Evolutionary conservation across 78 protist species (phyloP).

Genomic region (Chrysochromulina parva): DNA sequence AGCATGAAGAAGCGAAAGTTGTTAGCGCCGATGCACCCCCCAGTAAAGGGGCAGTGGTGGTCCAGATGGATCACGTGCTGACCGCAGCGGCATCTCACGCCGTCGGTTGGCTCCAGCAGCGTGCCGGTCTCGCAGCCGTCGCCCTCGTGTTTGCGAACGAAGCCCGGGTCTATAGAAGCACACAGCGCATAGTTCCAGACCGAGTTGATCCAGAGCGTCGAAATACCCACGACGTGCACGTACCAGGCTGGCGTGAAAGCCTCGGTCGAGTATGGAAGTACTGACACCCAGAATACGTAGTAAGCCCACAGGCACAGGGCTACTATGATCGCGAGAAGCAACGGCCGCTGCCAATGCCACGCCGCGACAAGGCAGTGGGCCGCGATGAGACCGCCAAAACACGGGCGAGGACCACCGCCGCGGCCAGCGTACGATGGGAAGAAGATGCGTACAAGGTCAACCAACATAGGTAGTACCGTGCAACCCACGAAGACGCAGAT

Average conservation of each 20-base stretch:
- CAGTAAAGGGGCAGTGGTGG: conserved; percentile 16
- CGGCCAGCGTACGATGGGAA: background rate
- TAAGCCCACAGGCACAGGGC: background rate
- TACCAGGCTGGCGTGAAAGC: background rate
- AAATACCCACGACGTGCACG: background rate
- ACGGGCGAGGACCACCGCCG: too few relatives aligned
- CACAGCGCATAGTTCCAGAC: background rate
- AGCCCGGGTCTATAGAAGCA: background rate
- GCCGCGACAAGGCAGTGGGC: background rate
- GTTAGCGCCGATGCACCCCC: background rate
- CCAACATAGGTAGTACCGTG: background rate
- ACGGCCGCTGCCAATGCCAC: background rate
- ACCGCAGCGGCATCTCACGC: background rate
- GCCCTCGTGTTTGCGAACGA: too few relatives aligned
- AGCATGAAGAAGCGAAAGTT: background rate
- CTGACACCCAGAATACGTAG: background rate
- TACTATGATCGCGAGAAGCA: background rate
- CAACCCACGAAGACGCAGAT: background rate
- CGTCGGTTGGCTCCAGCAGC: too few relatives aligned
- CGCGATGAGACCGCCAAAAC: background rate
- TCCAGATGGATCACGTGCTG: background rate
- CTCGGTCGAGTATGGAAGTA: background rate
- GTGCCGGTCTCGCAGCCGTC: background rate
- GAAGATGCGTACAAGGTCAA: background rate
- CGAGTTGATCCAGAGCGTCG: background rate